phyloP scores from a whole-genome alignment of 371 early-diverging fungal species.

The Entomophthora muscae region DNA sequence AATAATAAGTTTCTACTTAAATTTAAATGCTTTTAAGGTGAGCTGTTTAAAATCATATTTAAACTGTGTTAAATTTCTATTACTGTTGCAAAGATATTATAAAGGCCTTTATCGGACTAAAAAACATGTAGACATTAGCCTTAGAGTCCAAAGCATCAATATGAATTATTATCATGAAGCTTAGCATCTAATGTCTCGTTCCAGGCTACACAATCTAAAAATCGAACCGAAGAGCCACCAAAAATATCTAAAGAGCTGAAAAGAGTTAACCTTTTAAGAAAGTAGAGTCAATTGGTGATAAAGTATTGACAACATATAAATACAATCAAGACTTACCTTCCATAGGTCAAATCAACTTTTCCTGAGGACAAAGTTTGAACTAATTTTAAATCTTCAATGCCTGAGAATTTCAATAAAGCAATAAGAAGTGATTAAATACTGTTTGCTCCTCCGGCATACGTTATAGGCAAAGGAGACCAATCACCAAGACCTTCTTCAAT shows the following conservation, averaged over 20 bases:
- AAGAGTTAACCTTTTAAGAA: background rate
- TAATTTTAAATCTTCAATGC: slow-evolving; percentile 54
- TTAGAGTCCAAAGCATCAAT: too few species aligned
- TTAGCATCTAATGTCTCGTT: slow-evolving; percentile 4
- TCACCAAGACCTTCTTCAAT: slow-evolving; percentile 34
- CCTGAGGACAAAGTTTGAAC: slow-evolving; percentile 66
- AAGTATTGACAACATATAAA: background rate
- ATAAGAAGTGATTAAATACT: slow-evolving; percentile 20
- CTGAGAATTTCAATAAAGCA: slow-evolving; percentile 14
- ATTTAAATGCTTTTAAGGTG: too few species aligned
- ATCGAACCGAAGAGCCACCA: slow-evolving; percentile 70
- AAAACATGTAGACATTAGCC: too few species aligned
- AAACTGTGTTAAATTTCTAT: too few species aligned
- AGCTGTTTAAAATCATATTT: too few species aligned
- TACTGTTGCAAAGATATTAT: too few species aligned
- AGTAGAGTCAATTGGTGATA: background rate
- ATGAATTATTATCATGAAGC: background rate
- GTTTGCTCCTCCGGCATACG: slow-evolving; percentile 90
- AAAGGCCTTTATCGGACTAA: too few species aligned
- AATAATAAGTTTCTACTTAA: too few species aligned
- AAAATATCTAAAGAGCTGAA: slow-evolving; percentile 89
- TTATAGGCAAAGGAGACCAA: slow-evolving; percentile 80
- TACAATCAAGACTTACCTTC: slow-evolving; percentile 30
- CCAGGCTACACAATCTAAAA: slow-evolving; percentile 64
- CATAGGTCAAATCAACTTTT: slow-evolving; percentile 83